Evolutionary conservation across 345 rosid genomes (phyloP).

Genomic region (Eucalyptus sideroxylon): DNA sequence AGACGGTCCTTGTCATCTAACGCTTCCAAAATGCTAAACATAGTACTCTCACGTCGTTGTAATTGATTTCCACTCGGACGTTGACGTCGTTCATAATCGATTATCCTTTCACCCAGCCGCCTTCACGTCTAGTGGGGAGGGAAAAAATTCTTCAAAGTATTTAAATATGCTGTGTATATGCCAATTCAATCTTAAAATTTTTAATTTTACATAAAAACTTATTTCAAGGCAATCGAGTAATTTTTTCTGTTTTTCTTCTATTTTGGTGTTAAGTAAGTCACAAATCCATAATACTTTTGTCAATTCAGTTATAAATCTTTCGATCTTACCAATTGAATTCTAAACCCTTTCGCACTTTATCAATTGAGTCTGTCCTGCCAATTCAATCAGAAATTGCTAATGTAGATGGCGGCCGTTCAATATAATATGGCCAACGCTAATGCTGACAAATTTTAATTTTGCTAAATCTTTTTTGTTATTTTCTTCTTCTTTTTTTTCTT

Average conservation of each 20-base stretch:
- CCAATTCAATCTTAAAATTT: neutral
- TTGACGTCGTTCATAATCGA: neutral
- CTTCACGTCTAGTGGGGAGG: too few relatives aligned
- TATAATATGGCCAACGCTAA: too few relatives aligned
- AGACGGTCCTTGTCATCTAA: neutral
- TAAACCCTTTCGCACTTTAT: rapidly evolving
- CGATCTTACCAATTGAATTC: rapidly evolving
- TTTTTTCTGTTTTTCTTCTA: neutral
- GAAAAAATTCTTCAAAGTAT: too few relatives aligned
- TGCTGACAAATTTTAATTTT: too few relatives aligned
- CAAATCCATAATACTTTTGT: too few relatives aligned
- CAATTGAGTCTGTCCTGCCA: rapidly evolving
- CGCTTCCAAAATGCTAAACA: neutral
- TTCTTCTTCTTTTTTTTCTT: rapidly evolving
- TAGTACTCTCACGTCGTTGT: neutral
- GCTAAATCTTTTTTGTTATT: too few relatives aligned
- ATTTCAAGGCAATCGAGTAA: neutral
- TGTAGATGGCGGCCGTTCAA: rapidly evolving
- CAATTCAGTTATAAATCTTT: rapidly evolving
- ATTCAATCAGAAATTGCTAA: too few relatives aligned
- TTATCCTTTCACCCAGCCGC: neutral
- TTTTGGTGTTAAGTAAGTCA: neutral
- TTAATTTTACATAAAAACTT: rapidly evolving
- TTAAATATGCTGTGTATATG: rapidly evolving
- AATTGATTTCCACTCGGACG: neutral